These are phyloP conservation scores for Eucalyptus curtisii DNA, from an alignment of 345 rosid species.

Conservation along the genomic window DNA sequence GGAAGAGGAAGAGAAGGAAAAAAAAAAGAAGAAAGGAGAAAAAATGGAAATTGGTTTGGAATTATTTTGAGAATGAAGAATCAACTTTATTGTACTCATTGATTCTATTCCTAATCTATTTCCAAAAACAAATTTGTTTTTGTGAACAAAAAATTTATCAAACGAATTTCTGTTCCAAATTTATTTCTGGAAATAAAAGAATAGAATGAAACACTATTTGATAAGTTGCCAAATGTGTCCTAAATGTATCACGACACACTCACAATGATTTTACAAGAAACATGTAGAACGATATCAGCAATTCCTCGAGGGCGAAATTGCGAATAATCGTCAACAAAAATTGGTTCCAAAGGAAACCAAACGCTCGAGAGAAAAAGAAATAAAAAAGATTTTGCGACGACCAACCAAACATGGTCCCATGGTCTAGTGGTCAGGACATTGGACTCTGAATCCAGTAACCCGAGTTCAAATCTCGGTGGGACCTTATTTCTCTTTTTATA, in stretches of 20 bases:
- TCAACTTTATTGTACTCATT: too few species aligned
- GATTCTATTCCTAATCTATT: too few species aligned
- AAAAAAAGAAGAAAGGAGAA: too few species aligned
- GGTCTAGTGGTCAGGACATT: conserved; percentile 92
- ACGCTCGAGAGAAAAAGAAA: accelerated
- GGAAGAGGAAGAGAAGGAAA: too few species aligned
- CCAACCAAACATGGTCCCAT: conserved; percentile 17
- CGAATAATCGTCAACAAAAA: background rate
- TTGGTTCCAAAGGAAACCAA: background rate
- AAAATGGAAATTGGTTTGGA: too few species aligned
- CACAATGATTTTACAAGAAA: background rate
- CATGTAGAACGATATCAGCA: background rate
- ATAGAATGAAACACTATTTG: accelerated
- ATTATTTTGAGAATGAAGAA: accelerated
- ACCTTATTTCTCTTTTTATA: conserved; percentile 1
- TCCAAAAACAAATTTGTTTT: too few species aligned
- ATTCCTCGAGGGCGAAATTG: background rate
- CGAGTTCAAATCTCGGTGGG: conserved; percentile 96
- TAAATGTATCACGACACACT: background rate
- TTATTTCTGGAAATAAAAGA: accelerated
- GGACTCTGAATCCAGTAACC: conserved; percentile 97
- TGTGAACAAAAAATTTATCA: accelerated
- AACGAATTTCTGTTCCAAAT: accelerated
- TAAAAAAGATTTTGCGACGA: accelerated
- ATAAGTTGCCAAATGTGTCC: too few species aligned